Conservation (phyloP, 2,329 filamentous ascomycete genomes). For the Cryphonectria nitschkei region DNA sequence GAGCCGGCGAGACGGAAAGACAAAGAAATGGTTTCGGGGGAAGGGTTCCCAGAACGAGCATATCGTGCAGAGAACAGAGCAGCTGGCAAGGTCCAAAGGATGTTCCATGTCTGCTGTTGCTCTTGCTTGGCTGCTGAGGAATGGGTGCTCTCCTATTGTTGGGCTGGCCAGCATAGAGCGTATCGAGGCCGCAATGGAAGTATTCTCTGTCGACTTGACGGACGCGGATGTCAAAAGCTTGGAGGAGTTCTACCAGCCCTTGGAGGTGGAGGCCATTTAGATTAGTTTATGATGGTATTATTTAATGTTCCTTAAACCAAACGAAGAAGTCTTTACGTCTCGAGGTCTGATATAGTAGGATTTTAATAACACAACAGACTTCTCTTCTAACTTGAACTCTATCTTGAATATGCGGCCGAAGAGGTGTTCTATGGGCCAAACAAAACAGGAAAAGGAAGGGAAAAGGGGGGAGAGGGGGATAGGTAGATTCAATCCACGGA, state of each 20-base stretch:
- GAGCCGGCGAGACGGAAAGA: conserved; percentile 41
- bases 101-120: conserved; percentile 63
- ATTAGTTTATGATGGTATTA: background rate
- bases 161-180: conserved; percentile 48
- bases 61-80: conserved; percentile 33
- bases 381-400: no score
- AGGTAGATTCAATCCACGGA: no score
- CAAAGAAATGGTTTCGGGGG: conserved; percentile 38
- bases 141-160: conserved; percentile 55
- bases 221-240: background rate
- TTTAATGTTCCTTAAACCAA: no score
- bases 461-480: no score
- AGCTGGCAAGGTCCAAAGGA: conserved; percentile 45
- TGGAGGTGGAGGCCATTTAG: conserved; percentile 2
- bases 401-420: no score
- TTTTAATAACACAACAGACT: no score
- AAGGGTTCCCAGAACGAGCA: conserved; percentile 47
- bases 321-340: no score
- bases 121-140: conserved; percentile 58
- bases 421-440: no score
- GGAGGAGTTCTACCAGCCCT: background rate
- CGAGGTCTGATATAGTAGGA: no score
- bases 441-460: no score
- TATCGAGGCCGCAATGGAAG: background rate
- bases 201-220: background rate